Evolutionary conservation across 176 grass and related monocot species (phyloP).

Genomic region (Ampelocalamus luodianensis): DNA sequence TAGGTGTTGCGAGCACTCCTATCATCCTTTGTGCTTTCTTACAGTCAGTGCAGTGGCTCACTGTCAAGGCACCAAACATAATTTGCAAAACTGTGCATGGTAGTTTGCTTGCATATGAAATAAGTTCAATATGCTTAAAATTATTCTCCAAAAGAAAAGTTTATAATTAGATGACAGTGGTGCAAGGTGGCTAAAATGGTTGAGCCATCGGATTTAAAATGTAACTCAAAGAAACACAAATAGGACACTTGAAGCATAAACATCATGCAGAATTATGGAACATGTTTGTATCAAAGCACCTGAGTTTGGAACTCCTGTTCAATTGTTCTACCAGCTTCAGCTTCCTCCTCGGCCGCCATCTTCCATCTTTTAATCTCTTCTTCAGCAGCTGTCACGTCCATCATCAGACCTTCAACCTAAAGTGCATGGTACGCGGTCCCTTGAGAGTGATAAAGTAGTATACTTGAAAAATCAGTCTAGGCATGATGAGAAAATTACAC

Average conservation of each 20-base stretch:
- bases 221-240: background rate
- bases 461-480: background rate
- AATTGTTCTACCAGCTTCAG: constrained; percentile 82
- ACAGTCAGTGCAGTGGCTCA: background rate
- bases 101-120: constrained; percentile 13
- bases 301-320: constrained; percentile 83
- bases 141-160: constrained; percentile 22
- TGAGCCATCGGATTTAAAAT: background rate
- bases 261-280: background rate
- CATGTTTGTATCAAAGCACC: constrained; percentile 52
- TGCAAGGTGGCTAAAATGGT: background rate
- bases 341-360: constrained; percentile 91
- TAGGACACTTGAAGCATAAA: constrained; percentile 2
- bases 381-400: constrained; percentile 90
- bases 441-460: background rate
- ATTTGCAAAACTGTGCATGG: background rate
- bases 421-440: constrained; percentile 4
- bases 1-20: background rate
- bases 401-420: constrained; percentile 93
- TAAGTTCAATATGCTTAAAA: background rate
- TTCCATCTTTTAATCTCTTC: constrained; percentile 99
- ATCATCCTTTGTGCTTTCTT: background rate
- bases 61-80: background rate
- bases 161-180: constrained; percentile 2
- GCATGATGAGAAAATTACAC: constrained; percentile 64